Base-by-base conservation (phyloP, 345 rosid genomes). In the Cardamine occulta region DNA sequence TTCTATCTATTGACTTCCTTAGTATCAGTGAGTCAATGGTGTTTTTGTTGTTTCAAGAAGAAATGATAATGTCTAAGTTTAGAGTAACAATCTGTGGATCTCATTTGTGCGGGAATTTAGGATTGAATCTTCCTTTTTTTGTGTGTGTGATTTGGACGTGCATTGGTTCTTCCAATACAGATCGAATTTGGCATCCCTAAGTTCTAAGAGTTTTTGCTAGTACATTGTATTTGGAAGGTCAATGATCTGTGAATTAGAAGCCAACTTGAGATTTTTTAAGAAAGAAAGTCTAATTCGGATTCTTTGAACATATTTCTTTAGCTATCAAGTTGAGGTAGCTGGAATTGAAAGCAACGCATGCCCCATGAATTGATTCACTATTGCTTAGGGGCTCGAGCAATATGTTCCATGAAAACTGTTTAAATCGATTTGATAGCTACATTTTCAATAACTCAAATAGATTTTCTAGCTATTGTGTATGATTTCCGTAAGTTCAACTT, bases 181-280 rank as follows among this genome's bases (percentile, higher is more conserved):
- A 31, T 70, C 32, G 1, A 35, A 19, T 64, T 71, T 72, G 47
- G 55, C 61, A 64, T 72, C 73, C 76, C 76, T 56, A 71, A 63
- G 66, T 40, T 76, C 5, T 52, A 24, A 54, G 65, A 53, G 23
- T 37, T 24, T 55, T 28, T 63, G 44, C 28, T 37, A 21, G 52
- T 70, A 35, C 72, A 56, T 35, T 61, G 76, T 18, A 77, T 64
- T 13, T 70, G 64, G 21, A 21, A 63, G 23, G 62, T 71, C 55
- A 57, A 47, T 28, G 58, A 17, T 68, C 32, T 76, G 49, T 45
- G 54, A 18, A 19, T 68, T 54, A 51, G n/a, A 65, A 54, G 65
- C 35, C 44, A 70, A 53, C n/a, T 70, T 59, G 52, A 55, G 23
- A 7, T 28, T 23, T 21, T 63, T 56, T 2, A 47, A 15, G 9